Percentiles rank a stretch among this genome's conserved stretches.
Conservation (phyloP, 2,329 filamentous ascomycete species). For the Fusarium pseudograminearum region DNA sequence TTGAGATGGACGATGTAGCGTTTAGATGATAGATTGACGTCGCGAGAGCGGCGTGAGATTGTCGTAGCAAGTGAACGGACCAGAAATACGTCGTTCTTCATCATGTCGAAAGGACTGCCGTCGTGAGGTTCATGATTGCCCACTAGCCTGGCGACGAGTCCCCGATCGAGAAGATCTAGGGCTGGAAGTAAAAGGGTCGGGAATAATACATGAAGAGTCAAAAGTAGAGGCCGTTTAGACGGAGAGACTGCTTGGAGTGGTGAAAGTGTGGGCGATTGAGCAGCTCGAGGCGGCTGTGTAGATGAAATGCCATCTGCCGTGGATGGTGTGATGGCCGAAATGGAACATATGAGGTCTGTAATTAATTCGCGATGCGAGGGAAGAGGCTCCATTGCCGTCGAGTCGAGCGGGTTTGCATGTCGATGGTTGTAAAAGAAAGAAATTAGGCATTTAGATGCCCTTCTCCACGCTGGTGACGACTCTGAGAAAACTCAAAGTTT, state of each 20-base stretch:
- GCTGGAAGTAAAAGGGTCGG: conserved; percentile 84
- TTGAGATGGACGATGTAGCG: conserved; percentile 77
- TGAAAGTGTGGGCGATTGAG: conserved; percentile 35
- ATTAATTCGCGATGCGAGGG: conserved; percentile 59
- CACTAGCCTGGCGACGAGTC: conserved; percentile 71
- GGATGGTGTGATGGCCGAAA: conserved; percentile 47
- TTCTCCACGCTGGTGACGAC: conserved; percentile 20
- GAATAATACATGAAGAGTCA: conserved; percentile 87
- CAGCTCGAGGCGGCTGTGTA: conserved; percentile 16
- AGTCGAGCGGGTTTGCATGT: conserved; percentile 11
- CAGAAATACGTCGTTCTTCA: conserved; percentile 63
- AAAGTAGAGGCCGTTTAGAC: conserved; percentile 68
- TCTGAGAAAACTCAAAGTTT: neutral
- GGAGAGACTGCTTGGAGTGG: conserved; percentile 35
- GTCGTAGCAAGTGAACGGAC: conserved; percentile 69
- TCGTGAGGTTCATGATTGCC: conserved; percentile 8
- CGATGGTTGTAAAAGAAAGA: conserved; percentile 11
- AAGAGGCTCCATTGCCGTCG: conserved; percentile 43
- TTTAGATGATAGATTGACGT: conserved; percentile 30
- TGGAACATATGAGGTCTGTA: conserved; percentile 61
- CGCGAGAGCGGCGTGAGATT: conserved; percentile 42
- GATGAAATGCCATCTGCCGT: conserved; percentile 9
- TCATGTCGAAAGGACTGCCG: conserved; percentile 1
- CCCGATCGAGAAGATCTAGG: conserved; percentile 86
- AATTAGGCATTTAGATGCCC: neutral